A percentile compares a stretch with the other conserved stretches of the same genome.
phyloP scores from a whole-genome alignment of 2,329 filamentous ascomycete species.

The Eutypella sp. region DNA sequence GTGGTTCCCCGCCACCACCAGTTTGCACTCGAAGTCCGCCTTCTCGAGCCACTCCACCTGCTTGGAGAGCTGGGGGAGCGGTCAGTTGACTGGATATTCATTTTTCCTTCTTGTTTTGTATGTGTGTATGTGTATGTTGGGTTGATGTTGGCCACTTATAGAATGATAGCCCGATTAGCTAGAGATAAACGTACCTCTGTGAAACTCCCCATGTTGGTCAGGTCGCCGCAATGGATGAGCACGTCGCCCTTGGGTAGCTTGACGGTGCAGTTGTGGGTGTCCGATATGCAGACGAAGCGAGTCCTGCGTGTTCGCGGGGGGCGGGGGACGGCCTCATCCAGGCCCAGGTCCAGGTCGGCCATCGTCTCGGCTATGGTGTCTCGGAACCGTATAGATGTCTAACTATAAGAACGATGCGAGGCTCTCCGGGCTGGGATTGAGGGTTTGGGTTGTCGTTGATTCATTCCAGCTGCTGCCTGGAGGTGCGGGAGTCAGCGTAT shows the following conservation, averaged over 20 bases:
- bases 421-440: no score
- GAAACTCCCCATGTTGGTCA: constrained; percentile 67
- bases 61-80: constrained; percentile 43
- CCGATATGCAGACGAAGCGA: constrained; percentile 69
- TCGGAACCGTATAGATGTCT: no score
- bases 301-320: constrained; percentile 38
- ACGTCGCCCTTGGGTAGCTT: constrained; percentile 68
- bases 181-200: constrained; percentile 34
- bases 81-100: no score
- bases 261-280: constrained; percentile 65
- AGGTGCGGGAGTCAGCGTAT: no score
- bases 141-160: no score
- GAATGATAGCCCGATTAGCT: no score
- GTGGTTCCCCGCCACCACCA: constrained; percentile 71
- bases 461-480: no score
- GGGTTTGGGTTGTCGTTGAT: no score
- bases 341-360: background rate
- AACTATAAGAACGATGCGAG: no score
- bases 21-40: constrained; percentile 63
- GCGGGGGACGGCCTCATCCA: background rate
- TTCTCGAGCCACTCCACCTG: constrained; percentile 63
- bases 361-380: background rate
- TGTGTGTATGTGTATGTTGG: no score
- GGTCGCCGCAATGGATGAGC: constrained; percentile 69
- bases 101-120: no score